Base-by-base conservation (phyloP, 2,329 filamentous ascomycete genomes). In the Geosmithia putterillii region DNA sequence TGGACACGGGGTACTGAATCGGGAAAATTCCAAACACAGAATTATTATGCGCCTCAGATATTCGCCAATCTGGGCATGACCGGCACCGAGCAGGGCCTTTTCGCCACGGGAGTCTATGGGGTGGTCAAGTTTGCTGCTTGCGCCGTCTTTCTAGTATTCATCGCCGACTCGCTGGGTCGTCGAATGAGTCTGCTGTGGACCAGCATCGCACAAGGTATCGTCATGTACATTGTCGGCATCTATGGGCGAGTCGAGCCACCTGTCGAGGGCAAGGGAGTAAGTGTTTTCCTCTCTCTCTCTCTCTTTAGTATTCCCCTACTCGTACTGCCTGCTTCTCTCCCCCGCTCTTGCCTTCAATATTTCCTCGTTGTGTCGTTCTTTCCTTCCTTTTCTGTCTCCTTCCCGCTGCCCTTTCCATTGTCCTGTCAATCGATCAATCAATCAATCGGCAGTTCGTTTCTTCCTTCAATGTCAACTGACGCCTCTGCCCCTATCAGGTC, bases 71-170 rank as follows among this genome's bases (percentile, higher is more conserved):
- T 86, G 2, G 82, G 82, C 17, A 68, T 86, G 51, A 58, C 56
- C 20, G 65, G 65, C 12, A 77, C 71, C 6, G 58, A 70, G 35
- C 69, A 73, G 36, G 75, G 73, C 17, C 73, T 86, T 20, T 83
- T 86, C 56, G 81, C 83, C 4, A 86, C 82, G 0, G 82, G 83
- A 36, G 73, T 86, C 50, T 86, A 86, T 55, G 82, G 82, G 21
- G 71, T 86, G 43, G 74, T 84, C 44, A 86, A 86, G 59, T 78
- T 81, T 61, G 60, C 68, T 9, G 73, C 76, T 35, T 83, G 79
- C 54, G 67, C 71, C 5, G 54, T 69, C 43, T 86, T 86, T 65
- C 67, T 86, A 21, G 55, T 81, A 49, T 79, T 84, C 51, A 72
- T 74, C 14, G 79, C 79, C 46, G 83, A 86, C 56, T 80, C 78